Percentiles rank a stretch among this genome's conserved stretches.
phyloP scores from a whole-genome alignment of 345 rosid genomes.

The Murraya paniculata region DNA sequence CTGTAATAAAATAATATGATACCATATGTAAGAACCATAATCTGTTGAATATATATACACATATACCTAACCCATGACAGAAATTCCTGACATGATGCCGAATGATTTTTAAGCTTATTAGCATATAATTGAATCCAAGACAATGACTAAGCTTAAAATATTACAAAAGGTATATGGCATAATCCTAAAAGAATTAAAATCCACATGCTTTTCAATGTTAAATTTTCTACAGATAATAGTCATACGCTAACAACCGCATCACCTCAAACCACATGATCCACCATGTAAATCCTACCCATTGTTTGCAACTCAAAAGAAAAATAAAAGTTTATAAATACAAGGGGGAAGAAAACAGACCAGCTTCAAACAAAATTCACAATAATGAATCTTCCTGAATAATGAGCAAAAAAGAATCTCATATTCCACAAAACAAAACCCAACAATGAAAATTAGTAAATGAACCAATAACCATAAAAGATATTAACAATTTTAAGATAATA shows the following conservation, averaged over 20 bases:
- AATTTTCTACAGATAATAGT: neutral
- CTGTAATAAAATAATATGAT: neutral
- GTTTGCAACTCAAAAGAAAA: neutral
- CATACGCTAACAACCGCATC: neutral
- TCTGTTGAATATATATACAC: neutral
- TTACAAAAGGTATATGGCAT: neutral
- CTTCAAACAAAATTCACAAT: neutral
- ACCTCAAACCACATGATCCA: neutral
- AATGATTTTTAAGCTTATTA: neutral
- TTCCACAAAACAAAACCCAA: neutral
- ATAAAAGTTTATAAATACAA: neutral
- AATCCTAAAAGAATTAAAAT: neutral
- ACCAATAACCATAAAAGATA: neutral
- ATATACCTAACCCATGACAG: neutral
- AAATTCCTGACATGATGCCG: neutral
- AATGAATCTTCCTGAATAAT: neutral
- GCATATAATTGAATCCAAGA: neutral
- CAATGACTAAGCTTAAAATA: neutral
- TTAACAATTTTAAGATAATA: neutral
- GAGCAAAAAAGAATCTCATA: neutral
- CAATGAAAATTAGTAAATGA: neutral
- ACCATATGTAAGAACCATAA: neutral
- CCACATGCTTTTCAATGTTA: neutral
- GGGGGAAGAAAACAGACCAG: rapidly evolving
- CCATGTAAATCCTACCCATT: neutral